Evolutionary conservation across 108 stramenopile genomes (phyloP), one percentile per base, ranked within the genome.

Genomic region (Hondaea fermentalgiana): DNA sequence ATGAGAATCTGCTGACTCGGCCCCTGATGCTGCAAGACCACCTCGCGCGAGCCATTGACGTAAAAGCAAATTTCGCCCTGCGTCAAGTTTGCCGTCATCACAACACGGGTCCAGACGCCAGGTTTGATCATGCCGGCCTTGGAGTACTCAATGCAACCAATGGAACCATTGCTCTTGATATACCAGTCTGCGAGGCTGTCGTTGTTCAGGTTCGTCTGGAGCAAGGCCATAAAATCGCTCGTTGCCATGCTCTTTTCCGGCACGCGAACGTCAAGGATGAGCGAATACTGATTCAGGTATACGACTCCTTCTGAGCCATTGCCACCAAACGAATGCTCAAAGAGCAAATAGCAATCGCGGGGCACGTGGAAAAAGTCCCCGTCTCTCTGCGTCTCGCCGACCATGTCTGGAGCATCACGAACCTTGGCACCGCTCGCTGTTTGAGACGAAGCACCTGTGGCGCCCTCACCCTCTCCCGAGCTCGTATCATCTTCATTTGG

Each of bases 151-250:
- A 83, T 83, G 51, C 76, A 83, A 35, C 76, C 76, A 35, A 83
- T 45, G 16, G 76, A 83, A 12, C 76, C 76, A 23, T 83, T 28
- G n/a, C 76, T 53, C 51, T 83, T 83, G 45, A 83, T 53, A 4
- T 83, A 83, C 76, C 76, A 83, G 76, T 83, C 76, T 2, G 76
- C 76, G 25, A 83, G 76, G 28, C 76, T 83, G 4, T 83, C 76
- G 51, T 83, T 83, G 3, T 35, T 35, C 4, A 83, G 45, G 51
- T 83, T 83, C 6, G 76, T 83, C 28, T 83, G 76, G 1, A 83
- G 23, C 17, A 83, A 3, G 3, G 76, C 45, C 5, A 83, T 23
- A 23, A 83, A 83, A 6, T 47, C 51, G 76, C 14, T 19, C 42
- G 64, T 23, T 6, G 44, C 76, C 76, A 83, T 83, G 51, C 76